phyloP scores from a whole-genome alignment of 177 flowering plant genomes.

The Vitis hybrid region DNA sequence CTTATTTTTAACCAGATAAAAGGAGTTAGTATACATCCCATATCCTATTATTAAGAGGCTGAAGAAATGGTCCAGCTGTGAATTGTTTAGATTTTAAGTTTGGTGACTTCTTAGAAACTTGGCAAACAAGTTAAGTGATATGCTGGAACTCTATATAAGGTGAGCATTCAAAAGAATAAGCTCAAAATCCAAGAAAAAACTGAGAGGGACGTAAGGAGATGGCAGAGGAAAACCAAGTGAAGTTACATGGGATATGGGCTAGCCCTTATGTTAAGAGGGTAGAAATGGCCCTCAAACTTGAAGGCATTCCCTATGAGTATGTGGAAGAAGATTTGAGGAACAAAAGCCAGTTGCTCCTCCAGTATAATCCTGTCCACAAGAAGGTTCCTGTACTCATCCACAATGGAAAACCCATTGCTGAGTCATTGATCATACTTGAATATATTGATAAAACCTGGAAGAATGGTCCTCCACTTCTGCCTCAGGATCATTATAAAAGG shows the following conservation, averaged over 20 bases:
- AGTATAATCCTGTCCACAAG: conserved; percentile 3
- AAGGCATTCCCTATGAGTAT: conserved; percentile 40
- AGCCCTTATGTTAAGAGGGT: conserved; percentile 35
- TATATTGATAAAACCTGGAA: conserved; percentile 47
- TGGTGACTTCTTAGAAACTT: too few relatives aligned
- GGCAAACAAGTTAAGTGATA: too few relatives aligned
- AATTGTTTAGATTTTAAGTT: too few relatives aligned
- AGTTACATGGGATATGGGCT: conserved; percentile 27
- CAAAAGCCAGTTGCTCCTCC: conserved; percentile 40
- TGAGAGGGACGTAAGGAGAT: conserved; percentile 9
- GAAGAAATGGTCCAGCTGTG: too few relatives aligned
- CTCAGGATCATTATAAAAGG: conserved; percentile 40
- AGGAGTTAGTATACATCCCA: too few relatives aligned
- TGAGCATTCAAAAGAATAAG: neutral
- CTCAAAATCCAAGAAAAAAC: neutral
- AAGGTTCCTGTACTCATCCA: conserved; percentile 38
- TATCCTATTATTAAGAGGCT: too few relatives aligned
- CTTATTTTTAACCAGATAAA: too few relatives aligned
- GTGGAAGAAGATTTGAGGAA: conserved; percentile 38
- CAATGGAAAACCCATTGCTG: conserved; percentile 33
- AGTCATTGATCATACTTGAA: conserved; percentile 40
- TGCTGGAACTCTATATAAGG: too few relatives aligned
- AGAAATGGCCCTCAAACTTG: conserved; percentile 35
- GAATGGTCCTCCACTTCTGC: conserved; percentile 31
- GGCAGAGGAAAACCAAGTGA: conserved; percentile 29